Conservation (phyloP, 1,139 yeast species). For the Meyerozyma sp. region DNA sequence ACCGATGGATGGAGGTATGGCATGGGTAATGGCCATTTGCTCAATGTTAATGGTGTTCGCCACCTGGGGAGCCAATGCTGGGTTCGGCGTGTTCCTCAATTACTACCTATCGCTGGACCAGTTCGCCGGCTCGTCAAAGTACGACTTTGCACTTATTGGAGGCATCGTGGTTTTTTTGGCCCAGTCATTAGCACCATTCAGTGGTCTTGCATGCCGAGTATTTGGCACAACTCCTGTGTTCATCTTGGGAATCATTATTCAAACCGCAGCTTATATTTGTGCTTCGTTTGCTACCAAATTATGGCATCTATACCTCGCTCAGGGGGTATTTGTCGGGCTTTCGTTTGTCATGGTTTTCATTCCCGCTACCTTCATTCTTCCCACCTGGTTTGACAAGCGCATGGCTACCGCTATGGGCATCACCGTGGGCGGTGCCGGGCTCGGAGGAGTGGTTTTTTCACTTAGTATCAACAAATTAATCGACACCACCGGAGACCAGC, state of each 20-base stretch:
- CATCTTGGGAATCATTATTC: slow-evolving; percentile 42
- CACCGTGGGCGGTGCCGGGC: slow-evolving; percentile 57
- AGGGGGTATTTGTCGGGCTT: slow-evolving; percentile 61
- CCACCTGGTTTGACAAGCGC: slow-evolving; percentile 58
- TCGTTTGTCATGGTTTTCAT: slow-evolving; percentile 57
- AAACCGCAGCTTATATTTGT: slow-evolving; percentile 52
- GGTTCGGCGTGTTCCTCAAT: slow-evolving; percentile 63
- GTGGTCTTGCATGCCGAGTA: slow-evolving; percentile 26
- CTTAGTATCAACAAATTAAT: slow-evolving; percentile 44
- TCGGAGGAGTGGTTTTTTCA: slow-evolving; percentile 59
- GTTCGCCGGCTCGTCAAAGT: slow-evolving; percentile 53
- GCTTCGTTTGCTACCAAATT: slow-evolving; percentile 60
- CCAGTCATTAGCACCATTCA: slow-evolving; percentile 53
- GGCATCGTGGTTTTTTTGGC: slow-evolving; percentile 59
- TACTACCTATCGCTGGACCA: slow-evolving; percentile 44
- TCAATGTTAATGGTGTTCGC: slow-evolving; percentile 43
- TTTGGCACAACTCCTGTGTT: slow-evolving; percentile 34
- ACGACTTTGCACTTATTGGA: slow-evolving; percentile 66
- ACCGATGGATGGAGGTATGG: slow-evolving; percentile 67
- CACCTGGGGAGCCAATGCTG: slow-evolving; percentile 74
- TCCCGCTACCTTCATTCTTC: slow-evolving; percentile 53
- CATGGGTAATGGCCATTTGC: slow-evolving; percentile 63
- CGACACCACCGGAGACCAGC: slow-evolving; percentile 47
- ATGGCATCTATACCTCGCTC: slow-evolving; percentile 66
- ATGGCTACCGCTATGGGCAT: slow-evolving; percentile 60